Percentiles rank a stretch among this genome's conserved stretches.
These are phyloP conservation scores for Sedum album DNA, from an alignment of 164 flowering plant species.

Conservation along the genomic window DNA sequence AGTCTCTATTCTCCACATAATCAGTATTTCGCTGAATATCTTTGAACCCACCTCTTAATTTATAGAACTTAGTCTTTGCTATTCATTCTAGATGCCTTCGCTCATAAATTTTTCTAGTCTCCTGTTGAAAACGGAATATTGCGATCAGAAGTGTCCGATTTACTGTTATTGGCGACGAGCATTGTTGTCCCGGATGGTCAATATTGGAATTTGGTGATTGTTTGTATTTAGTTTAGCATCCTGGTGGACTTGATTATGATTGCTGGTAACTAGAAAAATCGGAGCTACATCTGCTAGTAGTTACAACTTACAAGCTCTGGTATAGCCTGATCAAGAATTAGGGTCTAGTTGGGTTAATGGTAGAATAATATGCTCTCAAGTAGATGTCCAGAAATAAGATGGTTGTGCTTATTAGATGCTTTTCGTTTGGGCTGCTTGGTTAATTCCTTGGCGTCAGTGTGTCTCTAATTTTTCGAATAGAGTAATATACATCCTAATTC, in stretches of 20 bases:
- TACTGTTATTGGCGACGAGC: background rate
- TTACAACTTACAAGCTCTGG: background rate
- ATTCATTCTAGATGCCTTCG: background rate
- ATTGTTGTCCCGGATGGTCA: background rate
- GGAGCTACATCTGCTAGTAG: background rate
- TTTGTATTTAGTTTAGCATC: background rate
- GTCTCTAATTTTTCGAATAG: background rate
- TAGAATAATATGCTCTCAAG: background rate
- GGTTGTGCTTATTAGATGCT: background rate
- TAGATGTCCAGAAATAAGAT: background rate
- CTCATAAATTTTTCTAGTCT: background rate
- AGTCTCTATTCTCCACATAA: background rate
- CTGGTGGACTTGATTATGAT: background rate
- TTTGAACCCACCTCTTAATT: background rate
- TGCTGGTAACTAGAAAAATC: background rate
- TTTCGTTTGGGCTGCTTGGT: background rate
- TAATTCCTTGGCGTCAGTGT: background rate
- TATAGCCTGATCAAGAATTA: background rate
- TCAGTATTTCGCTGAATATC: background rate
- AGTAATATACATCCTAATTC: background rate
- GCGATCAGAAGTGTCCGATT: background rate
- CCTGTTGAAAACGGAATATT: background rate
- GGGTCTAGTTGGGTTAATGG: background rate
- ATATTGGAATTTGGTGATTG: background rate
- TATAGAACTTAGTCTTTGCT: background rate